Percentiles rank a stretch among this genome's conserved stretches.
Conservation (phyloP, 257 asterid species). For the Schizonepeta tenuifolia region DNA sequence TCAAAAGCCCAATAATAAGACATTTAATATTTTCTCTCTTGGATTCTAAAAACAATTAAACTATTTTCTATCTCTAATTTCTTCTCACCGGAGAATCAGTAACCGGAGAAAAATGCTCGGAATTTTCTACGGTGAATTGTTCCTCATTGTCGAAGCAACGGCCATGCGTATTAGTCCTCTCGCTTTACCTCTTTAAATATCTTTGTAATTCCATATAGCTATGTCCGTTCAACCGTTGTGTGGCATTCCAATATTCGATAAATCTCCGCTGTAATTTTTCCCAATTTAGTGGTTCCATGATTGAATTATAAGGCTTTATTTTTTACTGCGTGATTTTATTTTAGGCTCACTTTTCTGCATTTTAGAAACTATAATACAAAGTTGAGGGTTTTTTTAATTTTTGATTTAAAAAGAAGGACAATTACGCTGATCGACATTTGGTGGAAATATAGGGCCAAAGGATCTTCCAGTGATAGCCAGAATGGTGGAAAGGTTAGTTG, state of each 20-base stretch:
- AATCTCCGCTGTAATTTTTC: not conserved
- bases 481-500: constrained; percentile 81
- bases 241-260: not conserved
- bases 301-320: not conserved
- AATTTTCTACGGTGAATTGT: constrained; percentile 78
- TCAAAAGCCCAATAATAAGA: constrained; percentile 6
- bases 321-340: constrained; percentile 11
- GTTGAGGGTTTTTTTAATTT: not conserved
- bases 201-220: not conserved
- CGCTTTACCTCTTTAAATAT: constrained; percentile 8
- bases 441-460: constrained; percentile 66
- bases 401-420: not conserved
- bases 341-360: not conserved
- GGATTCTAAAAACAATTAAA: too few species aligned
- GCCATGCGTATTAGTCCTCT: constrained; percentile 72
- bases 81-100: constrained; percentile 1
- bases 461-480: constrained; percentile 81
- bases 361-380: not conserved
- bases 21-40: too few species aligned
- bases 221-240: not conserved
- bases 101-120: constrained; percentile 66
- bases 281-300: not conserved
- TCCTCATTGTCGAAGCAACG: constrained; percentile 76
- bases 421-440: not conserved
- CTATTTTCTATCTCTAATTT: not conserved